A percentile compares a stretch with the other conserved stretches of the same genome.
Conservation (phyloP, 1,284 basidiomycete species). For the Trametes hirsuta region DNA sequence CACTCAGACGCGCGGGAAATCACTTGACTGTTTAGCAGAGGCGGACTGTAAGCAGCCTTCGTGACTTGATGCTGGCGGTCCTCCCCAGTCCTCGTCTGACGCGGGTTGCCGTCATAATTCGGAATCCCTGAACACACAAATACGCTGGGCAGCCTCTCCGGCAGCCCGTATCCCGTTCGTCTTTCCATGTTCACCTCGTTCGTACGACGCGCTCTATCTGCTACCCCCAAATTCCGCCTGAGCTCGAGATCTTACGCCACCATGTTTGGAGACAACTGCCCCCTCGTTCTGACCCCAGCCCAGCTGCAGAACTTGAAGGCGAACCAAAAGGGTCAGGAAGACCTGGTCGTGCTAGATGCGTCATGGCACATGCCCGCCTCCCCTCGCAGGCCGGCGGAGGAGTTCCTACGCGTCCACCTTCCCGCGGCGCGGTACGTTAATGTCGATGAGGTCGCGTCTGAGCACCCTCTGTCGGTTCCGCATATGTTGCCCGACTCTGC, state of each 20-base stretch:
- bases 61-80: too few species aligned
- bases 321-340: slow-evolving; percentile 15
- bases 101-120: too few species aligned
- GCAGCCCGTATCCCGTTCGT: not conserved
- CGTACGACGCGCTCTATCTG: slow-evolving; percentile 11
- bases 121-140: too few species aligned
- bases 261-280: slow-evolving; percentile 38
- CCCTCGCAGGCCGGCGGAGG: slow-evolving; percentile 63
- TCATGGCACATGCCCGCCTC: slow-evolving; percentile 91
- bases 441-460: slow-evolving; percentile 77
- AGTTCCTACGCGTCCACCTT: slow-evolving; percentile 72
- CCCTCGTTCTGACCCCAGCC: slow-evolving; percentile 56
- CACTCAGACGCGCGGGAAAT: too few species aligned
- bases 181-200: slow-evolving; percentile 7
- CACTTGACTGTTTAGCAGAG: not conserved
- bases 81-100: too few species aligned
- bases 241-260: slow-evolving; percentile 14
- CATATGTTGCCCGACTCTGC: slow-evolving; percentile 90
- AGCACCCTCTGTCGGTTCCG: slow-evolving; percentile 76
- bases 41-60: not conserved
- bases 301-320: slow-evolving; percentile 43
- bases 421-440: slow-evolving; percentile 81
- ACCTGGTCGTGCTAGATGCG: slow-evolving; percentile 68
- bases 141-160: not conserved
- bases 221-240: not conserved